These are phyloP conservation scores for Ceratocystis cacaofunesta DNA, from an alignment of 2,329 filamentous ascomycete species.

Conservation along the genomic window DNA sequence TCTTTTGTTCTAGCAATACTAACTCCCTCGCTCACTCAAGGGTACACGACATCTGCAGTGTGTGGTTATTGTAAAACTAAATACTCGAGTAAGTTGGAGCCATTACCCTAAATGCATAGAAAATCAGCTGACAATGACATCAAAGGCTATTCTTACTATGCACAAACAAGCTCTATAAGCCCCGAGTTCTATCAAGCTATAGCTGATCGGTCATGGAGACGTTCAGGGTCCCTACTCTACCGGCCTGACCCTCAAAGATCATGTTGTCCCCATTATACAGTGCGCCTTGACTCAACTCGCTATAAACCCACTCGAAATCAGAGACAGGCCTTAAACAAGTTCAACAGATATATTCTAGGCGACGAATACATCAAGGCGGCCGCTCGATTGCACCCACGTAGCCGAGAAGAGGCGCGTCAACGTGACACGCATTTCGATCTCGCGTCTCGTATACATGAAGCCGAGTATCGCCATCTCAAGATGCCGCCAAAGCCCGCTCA, in stretches of 20 bases:
- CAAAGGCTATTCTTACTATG: constrained; percentile 60
- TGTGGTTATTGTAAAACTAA: constrained; percentile 11
- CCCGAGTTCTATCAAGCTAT: constrained; percentile 55
- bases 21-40: not conserved
- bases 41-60: constrained; percentile 2
- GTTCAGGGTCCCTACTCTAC: constrained; percentile 57
- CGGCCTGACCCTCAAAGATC: constrained; percentile 62
- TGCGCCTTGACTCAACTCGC: constrained; percentile 50
- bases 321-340: constrained; percentile 59
- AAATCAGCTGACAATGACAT: not conserved
- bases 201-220: constrained; percentile 63
- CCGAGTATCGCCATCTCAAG: constrained; percentile 41
- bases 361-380: constrained; percentile 51
- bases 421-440: constrained; percentile 55
- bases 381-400: constrained; percentile 48
- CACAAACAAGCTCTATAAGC: constrained; percentile 43
- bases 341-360: constrained; percentile 57
- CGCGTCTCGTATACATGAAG: constrained; percentile 51
- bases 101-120: not conserved
- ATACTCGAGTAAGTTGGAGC: constrained; percentile 11
- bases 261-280: constrained; percentile 86
- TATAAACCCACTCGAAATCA: constrained; percentile 59
- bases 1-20: not conserved
- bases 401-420: constrained; percentile 48
- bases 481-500: constrained; percentile 51